Evolutionary conservation across 2,329 filamentous ascomycete species (phyloP).

Genomic region (Coccinonectria pachysandricola): DNA sequence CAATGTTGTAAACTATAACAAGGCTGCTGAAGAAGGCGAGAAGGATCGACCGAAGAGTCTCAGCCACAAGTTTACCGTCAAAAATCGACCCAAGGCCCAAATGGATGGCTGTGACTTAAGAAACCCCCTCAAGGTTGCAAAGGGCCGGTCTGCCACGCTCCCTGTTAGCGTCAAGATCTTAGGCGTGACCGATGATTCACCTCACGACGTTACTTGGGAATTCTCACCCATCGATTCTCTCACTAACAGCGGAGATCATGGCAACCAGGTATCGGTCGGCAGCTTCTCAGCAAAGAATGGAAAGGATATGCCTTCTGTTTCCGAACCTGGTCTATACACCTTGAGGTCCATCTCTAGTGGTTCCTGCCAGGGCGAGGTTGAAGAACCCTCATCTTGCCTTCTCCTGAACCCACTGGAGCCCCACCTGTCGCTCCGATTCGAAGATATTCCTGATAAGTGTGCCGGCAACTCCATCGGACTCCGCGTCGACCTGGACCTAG

Average conservation of each 20-base stretch:
- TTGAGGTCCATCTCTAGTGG: slow-evolving; percentile 70
- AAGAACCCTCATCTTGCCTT: slow-evolving; percentile 89
- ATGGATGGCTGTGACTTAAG: slow-evolving; percentile 69
- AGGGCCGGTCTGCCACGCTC: slow-evolving; percentile 55
- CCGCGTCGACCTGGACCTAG: slow-evolving; percentile 76
- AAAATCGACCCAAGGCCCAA: slow-evolving; percentile 69
- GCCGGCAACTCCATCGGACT: slow-evolving; percentile 89
- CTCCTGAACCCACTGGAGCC: slow-evolving; percentile 87
- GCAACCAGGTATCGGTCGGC: slow-evolving; percentile 45
- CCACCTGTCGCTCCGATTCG: slow-evolving; percentile 58
- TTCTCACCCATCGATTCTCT: slow-evolving; percentile 69
- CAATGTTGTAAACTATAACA: slow-evolving; percentile 69
- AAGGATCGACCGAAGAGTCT: slow-evolving; percentile 52
- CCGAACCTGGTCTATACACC: slow-evolving; percentile 76
- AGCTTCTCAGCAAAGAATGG: slow-evolving; percentile 51
- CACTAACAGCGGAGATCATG: slow-evolving; percentile 59
- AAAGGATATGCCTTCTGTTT: slow-evolving; percentile 56
- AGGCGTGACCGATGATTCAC: slow-evolving; percentile 47
- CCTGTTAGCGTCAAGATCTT: slow-evolving; percentile 61
- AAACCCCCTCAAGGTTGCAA: slow-evolving; percentile 73
- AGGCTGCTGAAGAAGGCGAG: slow-evolving; percentile 57
- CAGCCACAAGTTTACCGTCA: slow-evolving; percentile 71
- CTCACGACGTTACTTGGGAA: slow-evolving; percentile 67
- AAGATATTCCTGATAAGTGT: slow-evolving; percentile 89
- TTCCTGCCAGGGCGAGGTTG: slow-evolving; percentile 75